Conservation (phyloP, 768 basidiomycete genomes). For the Boletus insuetus region DNA sequence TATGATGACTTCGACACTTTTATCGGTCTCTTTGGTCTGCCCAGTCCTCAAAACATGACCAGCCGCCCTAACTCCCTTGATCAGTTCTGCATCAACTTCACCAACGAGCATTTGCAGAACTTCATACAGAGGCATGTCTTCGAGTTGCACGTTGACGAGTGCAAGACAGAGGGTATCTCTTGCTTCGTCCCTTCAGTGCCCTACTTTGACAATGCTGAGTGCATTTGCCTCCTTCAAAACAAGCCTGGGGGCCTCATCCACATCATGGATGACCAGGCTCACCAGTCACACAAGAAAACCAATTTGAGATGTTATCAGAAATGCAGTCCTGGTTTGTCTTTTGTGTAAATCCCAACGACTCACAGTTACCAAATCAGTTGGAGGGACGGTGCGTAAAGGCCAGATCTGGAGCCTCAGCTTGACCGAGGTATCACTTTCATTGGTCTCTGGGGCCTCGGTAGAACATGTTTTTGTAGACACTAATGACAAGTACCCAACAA, state of each 20-base stretch:
- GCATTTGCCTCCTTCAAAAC: conserved; percentile 55
- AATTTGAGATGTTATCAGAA: conserved; percentile 90
- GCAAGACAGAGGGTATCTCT: conserved; percentile 74
- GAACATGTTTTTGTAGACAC: no score
- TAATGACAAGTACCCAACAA: no score
- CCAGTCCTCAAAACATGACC: no score
- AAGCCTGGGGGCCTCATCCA: conserved; percentile 78
- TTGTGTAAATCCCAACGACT: conserved; percentile 94
- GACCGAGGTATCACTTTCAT: conserved; percentile 57
- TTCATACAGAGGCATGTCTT: no score
- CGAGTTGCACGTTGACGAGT: conserved; percentile 80
- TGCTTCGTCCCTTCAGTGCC: conserved; percentile 64
- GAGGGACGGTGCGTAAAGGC: conserved; percentile 90
- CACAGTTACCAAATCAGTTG: conserved; percentile 90
- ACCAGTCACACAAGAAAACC: conserved; percentile 83
- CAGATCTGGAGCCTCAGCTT: conserved; percentile 92
- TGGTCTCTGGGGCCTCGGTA: no score
- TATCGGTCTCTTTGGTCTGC: conserved; percentile 91
- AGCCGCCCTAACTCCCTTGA: no score
- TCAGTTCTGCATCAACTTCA: no score
- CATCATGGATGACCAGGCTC: conserved; percentile 97
- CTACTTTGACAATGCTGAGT: conserved; percentile 91
- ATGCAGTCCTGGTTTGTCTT: no score
- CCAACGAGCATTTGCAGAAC: no score
- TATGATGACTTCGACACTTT: conserved; percentile 90